A percentile compares a stretch with the other conserved stretches of the same genome.
These are phyloP conservation scores for Hypoxylon fragiforme DNA, from an alignment of 495 filamentous ascomycete genomes.

Conservation along the genomic window DNA sequence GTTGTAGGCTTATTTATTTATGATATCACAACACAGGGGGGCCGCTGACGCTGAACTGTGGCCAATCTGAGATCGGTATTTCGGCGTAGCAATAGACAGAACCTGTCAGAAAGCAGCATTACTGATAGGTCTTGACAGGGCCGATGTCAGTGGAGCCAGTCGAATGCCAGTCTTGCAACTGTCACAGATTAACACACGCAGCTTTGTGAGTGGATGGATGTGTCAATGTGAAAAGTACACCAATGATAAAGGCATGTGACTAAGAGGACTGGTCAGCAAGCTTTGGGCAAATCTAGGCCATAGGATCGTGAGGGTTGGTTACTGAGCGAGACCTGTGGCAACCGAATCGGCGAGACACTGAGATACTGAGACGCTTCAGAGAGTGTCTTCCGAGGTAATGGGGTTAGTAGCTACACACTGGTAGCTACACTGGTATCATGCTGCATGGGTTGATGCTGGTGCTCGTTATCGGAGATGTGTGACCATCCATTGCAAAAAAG, in stretches of 20 bases:
- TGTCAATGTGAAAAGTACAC: not conserved
- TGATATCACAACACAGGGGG: conserved; percentile 24
- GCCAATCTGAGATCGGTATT: conserved; percentile 20
- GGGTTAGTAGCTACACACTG: too few relatives aligned
- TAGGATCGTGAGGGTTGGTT: conserved; percentile 23
- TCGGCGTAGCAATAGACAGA: conserved; percentile 10
- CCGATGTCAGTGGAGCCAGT: conserved; percentile 31
- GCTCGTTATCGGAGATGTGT: too few relatives aligned
- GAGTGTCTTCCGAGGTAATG: too few relatives aligned
- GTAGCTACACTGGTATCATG: conserved; percentile 17
- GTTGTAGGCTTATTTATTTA: conserved; percentile 35
- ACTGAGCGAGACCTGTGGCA: conserved; percentile 26
- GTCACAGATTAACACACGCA: conserved; percentile 26
- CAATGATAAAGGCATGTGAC: conserved; percentile 36
- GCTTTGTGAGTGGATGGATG: conserved; percentile 33
- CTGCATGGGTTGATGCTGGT: too few relatives aligned
- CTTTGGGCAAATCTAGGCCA: conserved; percentile 22
- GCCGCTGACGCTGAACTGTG: conserved; percentile 21
- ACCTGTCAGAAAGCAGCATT: conserved; percentile 10
- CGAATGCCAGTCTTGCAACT: conserved; percentile 32
- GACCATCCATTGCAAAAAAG: conserved; percentile 25
- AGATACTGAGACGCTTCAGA: too few relatives aligned
- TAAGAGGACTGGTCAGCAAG: conserved; percentile 33
- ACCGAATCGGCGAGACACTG: conserved; percentile 14
- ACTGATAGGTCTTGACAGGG: conserved; percentile 13